These are phyloP conservation scores for Coemansia sp. DNA, from an alignment of 192 early-diverging fungal genomes.

Conservation along the genomic window DNA sequence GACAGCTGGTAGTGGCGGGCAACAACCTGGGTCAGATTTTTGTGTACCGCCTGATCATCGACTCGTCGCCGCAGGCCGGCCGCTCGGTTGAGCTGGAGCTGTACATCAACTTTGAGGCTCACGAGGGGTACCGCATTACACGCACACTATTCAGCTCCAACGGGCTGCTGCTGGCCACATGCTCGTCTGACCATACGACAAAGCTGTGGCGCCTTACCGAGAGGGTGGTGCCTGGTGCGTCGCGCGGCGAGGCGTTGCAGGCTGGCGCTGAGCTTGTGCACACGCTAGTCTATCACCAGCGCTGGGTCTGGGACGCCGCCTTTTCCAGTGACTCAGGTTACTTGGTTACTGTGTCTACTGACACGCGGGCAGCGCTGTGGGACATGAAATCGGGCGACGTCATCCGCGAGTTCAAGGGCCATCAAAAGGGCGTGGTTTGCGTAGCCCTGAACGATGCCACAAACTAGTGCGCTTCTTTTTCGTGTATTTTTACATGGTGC, in stretches of 20 bases:
- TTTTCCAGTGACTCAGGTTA: conserved; percentile 51
- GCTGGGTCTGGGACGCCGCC: conserved; percentile 55
- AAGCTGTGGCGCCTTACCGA: conserved; percentile 50
- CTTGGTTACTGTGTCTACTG: conserved; percentile 50
- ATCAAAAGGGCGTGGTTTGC: conserved; percentile 46
- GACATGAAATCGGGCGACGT: conserved; percentile 31
- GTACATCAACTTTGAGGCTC: conserved; percentile 49
- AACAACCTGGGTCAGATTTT: conserved; percentile 51
- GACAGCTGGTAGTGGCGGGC: conserved; percentile 46
- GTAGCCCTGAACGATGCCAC: conserved; percentile 52
- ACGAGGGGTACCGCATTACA: conserved; percentile 35
- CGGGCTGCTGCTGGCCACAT: conserved; percentile 40
- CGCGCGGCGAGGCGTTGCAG: conserved; percentile 19
- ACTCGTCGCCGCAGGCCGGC: conserved; percentile 37
- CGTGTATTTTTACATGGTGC: neutral
- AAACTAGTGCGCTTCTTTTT: conserved; percentile 6
- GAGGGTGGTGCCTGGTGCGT: conserved; percentile 6
- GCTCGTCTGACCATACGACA: conserved; percentile 46
- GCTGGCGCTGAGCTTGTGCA: conserved; percentile 38
- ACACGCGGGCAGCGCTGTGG: conserved; percentile 50
- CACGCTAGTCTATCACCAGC: conserved; percentile 35
- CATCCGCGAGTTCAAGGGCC: conserved; percentile 54
- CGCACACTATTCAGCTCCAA: conserved; percentile 38
- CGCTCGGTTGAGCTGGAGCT: conserved; percentile 45
- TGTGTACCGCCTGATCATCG: conserved; percentile 46